Evolutionary conservation across 2,329 filamentous ascomycete species (phyloP), one percentile per base, ranked within the genome.

Genomic region (Escovopsis weberi): DNA sequence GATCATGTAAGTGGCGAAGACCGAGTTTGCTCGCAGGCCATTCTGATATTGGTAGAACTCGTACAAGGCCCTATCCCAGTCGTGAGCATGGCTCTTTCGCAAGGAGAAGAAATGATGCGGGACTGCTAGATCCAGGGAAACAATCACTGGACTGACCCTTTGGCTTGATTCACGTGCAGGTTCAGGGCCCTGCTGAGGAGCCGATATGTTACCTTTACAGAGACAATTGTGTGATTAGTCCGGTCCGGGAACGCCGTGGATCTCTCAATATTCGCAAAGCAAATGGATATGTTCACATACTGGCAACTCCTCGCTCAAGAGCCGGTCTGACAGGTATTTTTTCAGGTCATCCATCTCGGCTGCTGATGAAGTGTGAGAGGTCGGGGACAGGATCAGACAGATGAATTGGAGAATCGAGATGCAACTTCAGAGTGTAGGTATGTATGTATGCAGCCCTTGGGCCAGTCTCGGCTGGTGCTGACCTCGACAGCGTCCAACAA

Each of bases 1-100:
- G 38, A 98, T 58, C 39, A 95, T 67, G 62, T 95, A 98, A n/a
- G 87, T 95, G 37, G 89, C 91, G 63, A 93, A 77, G n/a, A 95
- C 69, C 26, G 78, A 80, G 19, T 77, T 74, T 0, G 82, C 71
- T 47, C 84, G 61, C 77, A 93, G 12, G 88, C 76, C 75, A 91
- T 93, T 59, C 82, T 94, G 83, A 44, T 70, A 75, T 48, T 72
- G 70, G 59, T 95, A 77, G 51, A 94, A 96, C 30, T 94, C 87
- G 61, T 80, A 94, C 4, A 96, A 78, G 74, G 94, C 89, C 53
- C 86, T 94, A 41, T 10, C 28, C 8, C 11, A 9, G 28, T 9
- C 11, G 28, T 32, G 11, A 32, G 28, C 8, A 6, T 32, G 28
- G 8, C 3, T 32, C 3, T 32, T 7, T 32, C 3, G 28, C 23